These are phyloP conservation scores for Colletotrichum tabaci DNA, from an alignment of 2,329 filamentous ascomycete species.

Conservation along the genomic window DNA sequence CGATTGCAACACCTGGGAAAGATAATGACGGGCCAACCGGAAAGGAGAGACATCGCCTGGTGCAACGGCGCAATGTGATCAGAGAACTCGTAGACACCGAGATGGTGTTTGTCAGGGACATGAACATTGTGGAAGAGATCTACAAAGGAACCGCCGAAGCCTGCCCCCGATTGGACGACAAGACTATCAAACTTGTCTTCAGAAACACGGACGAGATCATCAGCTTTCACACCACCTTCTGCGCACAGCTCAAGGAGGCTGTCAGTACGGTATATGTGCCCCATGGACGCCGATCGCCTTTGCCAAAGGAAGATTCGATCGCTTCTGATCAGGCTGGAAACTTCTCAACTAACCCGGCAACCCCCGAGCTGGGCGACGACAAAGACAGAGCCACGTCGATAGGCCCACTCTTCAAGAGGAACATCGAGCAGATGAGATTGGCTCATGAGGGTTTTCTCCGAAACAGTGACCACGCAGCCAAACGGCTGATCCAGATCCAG, in stretches of 20 bases:
- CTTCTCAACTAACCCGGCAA: constrained; percentile 52
- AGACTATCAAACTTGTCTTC: constrained; percentile 92
- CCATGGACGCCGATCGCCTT: constrained; percentile 61
- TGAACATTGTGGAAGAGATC: constrained; percentile 98
- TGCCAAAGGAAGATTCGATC: constrained; percentile 59
- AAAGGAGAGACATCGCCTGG: constrained; percentile 79
- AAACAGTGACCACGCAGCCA: constrained; percentile 74
- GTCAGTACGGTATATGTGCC: constrained; percentile 85
- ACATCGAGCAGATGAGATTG: constrained; percentile 73
- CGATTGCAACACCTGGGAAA: constrained; percentile 51
- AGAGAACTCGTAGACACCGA: constrained; percentile 96
- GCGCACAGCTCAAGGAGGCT: constrained; percentile 84
- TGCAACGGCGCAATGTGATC: constrained; percentile 86
- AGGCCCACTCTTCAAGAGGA: constrained; percentile 68
- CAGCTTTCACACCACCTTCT: constrained; percentile 85
- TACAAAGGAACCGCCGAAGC: constrained; percentile 94
- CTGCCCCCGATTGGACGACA: constrained; percentile 82
- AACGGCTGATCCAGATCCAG: constrained; percentile 74
- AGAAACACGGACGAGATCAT: constrained; percentile 94
- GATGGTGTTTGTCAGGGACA: constrained; percentile 89
- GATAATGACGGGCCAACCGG: constrained; percentile 60
- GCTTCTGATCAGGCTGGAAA: constrained; percentile 53
- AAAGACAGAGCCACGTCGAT: constrained; percentile 68
- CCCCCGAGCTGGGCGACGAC: constrained; percentile 62
- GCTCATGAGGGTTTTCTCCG: constrained; percentile 75